These are phyloP conservation scores for Spizellomyces sp. DNA, from an alignment of 192 early-diverging fungal species.

Conservation along the genomic window DNA sequence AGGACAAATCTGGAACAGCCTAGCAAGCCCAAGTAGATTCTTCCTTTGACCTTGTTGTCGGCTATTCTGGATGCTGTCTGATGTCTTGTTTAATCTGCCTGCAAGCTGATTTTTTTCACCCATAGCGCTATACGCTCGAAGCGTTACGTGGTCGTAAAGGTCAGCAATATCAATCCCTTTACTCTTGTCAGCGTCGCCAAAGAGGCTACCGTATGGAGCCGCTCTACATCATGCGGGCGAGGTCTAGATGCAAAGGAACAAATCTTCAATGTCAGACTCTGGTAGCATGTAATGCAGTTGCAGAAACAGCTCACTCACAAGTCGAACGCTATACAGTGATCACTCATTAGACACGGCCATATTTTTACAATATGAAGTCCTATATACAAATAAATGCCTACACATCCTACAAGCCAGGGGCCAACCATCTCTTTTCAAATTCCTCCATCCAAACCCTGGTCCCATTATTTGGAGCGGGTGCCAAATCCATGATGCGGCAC, in stretches of 20 bases:
- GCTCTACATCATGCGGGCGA: neutral
- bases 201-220: constrained; percentile 4
- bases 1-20: too few relatives aligned
- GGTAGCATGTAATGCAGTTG: too few relatives aligned
- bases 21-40: too few relatives aligned
- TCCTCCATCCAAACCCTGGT: constrained; percentile 39
- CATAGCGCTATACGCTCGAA: neutral
- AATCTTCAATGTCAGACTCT: too few relatives aligned
- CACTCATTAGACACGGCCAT: too few relatives aligned
- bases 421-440: neutral
- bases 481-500: constrained; percentile 54
- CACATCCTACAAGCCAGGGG: too few relatives aligned
- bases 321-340: too few relatives aligned
- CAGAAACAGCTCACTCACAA: too few relatives aligned
- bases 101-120: constrained; percentile 2
- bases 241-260: constrained; percentile 2
- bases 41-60: too few relatives aligned
- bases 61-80: too few relatives aligned
- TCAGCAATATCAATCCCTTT: constrained; percentile 7
- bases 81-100: neutral
- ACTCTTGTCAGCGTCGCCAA: neutral
- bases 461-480: constrained; percentile 74
- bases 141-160: neutral
- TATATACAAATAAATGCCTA: too few relatives aligned
- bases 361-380: too few relatives aligned